Percentiles rank a stretch among this genome's conserved stretches.
phyloP scores from a whole-genome alignment of 495 filamentous ascomycete species.

The Penicillium chermesinum region DNA sequence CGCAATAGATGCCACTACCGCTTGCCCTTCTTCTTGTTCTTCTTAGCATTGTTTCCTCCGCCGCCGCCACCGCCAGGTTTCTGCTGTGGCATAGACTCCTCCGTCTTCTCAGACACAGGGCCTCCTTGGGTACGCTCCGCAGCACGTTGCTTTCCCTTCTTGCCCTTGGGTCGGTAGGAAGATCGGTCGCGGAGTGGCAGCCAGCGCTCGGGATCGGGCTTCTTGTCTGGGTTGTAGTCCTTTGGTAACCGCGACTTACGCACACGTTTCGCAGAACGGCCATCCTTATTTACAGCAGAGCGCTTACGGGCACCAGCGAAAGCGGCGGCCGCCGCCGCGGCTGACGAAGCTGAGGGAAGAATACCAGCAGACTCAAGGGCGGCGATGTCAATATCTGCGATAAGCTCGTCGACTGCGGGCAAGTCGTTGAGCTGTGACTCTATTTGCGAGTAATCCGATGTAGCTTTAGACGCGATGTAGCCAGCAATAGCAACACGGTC shows the following conservation, averaged over 20 bases:
- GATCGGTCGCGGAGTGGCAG: conserved; percentile 83
- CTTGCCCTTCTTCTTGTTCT: conserved; percentile 75
- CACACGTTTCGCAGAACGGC: conserved; percentile 55
- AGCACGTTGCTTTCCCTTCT: conserved; percentile 79
- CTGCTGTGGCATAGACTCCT: conserved; percentile 52
- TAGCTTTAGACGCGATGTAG: conserved; percentile 76
- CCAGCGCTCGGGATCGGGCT: conserved; percentile 86
- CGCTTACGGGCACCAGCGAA: conserved; percentile 53
- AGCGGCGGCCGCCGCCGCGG: conserved; percentile 32
- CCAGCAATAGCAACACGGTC: conserved; percentile 71
- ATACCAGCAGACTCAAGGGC: conserved; percentile 76
- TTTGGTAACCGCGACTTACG: conserved; percentile 69
- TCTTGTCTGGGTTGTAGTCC: conserved; percentile 69
- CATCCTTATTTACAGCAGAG: conserved; percentile 44
- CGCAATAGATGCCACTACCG: conserved; percentile 34
- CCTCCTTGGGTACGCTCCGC: conserved; percentile 83
- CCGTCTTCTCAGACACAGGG: conserved; percentile 61
- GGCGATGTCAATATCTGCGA: conserved; percentile 59
- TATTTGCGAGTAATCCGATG: conserved; percentile 55
- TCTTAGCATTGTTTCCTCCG: conserved; percentile 50
- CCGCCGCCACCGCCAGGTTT: conserved; percentile 34
- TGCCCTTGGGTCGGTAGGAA: conserved; percentile 82
- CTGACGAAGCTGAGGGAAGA: conserved; percentile 47
- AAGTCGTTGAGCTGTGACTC: conserved; percentile 57
- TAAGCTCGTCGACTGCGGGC: conserved; percentile 60